Conservation (phyloP, 495 filamentous ascomycete genomes). For the Neurospora discreta region DNA sequence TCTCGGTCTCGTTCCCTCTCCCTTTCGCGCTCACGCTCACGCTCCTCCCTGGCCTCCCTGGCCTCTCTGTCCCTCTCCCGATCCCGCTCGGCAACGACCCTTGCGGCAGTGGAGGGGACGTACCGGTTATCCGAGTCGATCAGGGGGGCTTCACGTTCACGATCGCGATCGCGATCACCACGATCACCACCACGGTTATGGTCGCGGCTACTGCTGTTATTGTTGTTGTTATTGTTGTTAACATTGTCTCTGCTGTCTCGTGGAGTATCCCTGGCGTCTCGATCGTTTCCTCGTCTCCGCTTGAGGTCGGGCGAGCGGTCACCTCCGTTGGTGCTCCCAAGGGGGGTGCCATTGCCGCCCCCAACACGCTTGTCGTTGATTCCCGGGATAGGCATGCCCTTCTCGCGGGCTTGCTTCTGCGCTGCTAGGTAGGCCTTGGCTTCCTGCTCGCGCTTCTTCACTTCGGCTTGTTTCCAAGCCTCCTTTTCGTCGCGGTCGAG, state of each 20-base stretch:
- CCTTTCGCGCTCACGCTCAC: constrained; percentile 21
- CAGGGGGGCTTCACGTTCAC: constrained; percentile 14
- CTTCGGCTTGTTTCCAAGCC: constrained; percentile 42
- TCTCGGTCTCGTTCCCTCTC: constrained; percentile 28
- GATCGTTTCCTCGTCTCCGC: constrained; percentile 31
- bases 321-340: constrained; percentile 9
- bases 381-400: constrained; percentile 37
- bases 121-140: constrained; percentile 6
- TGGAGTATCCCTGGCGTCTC: constrained; percentile 17
- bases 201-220: background rate
- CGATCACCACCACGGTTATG: background rate
- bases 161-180: constrained; percentile 16
- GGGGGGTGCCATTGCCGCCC: background rate
- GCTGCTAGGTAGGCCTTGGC: constrained; percentile 46
- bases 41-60: background rate
- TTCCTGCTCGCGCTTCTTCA: constrained; percentile 45
- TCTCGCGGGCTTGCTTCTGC: constrained; percentile 39
- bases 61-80: constrained; percentile 21
- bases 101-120: background rate
- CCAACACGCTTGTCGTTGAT: constrained; percentile 28
- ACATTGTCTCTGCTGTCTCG: constrained; percentile 1
- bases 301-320: constrained; percentile 37
- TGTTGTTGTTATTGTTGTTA: background rate
- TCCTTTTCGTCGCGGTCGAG: constrained; percentile 24
- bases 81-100: constrained; percentile 22